These are phyloP conservation scores for Penicillium lagena DNA, from an alignment of 495 filamentous ascomycete species.

Conservation along the genomic window DNA sequence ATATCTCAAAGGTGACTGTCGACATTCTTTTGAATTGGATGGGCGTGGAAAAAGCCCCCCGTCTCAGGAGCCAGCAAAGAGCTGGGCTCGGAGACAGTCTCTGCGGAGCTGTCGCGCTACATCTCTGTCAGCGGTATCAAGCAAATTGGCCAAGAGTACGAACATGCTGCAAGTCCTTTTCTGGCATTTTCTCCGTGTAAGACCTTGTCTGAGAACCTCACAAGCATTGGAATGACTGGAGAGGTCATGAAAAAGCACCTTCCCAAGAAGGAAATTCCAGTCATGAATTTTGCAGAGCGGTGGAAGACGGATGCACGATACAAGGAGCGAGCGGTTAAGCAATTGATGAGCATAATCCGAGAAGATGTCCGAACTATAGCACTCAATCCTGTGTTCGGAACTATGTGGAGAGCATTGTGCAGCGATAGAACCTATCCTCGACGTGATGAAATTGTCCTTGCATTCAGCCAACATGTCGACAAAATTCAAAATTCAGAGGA, in stretches of 20 bases:
- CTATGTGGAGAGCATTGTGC: slow-evolving; percentile 39
- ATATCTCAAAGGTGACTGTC: slow-evolving; percentile 35
- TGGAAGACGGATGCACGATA: slow-evolving; percentile 29
- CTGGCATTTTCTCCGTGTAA: background rate
- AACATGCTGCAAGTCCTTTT: background rate
- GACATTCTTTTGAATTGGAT: slow-evolving; percentile 40
- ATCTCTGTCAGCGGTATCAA: slow-evolving; percentile 2
- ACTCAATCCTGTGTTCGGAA: slow-evolving; percentile 42
- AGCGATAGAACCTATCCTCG: slow-evolving; percentile 30
- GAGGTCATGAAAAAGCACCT: slow-evolving; percentile 3
- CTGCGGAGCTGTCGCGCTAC: slow-evolving; percentile 8
- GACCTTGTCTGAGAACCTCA: background rate
- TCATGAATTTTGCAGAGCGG: slow-evolving; percentile 28
- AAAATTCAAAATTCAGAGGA: slow-evolving; percentile 15
- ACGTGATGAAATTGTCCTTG: slow-evolving; percentile 29
- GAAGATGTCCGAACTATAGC: slow-evolving; percentile 31
- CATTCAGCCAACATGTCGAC: slow-evolving; percentile 28
- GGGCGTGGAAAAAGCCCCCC: slow-evolving; percentile 32
- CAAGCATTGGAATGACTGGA: slow-evolving; percentile 4
- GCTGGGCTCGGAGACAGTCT: background rate
- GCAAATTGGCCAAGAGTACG: background rate
- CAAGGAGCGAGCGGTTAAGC: slow-evolving; percentile 18
- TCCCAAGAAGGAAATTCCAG: slow-evolving; percentile 13
- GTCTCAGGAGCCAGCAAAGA: background rate
- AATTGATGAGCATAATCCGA: slow-evolving; percentile 31